A percentile compares a stretch with the other conserved stretches of the same genome.
Evolutionary conservation across 2,329 filamentous ascomycete species (phyloP).

Genomic region (Aureobasidium uvarum): DNA sequence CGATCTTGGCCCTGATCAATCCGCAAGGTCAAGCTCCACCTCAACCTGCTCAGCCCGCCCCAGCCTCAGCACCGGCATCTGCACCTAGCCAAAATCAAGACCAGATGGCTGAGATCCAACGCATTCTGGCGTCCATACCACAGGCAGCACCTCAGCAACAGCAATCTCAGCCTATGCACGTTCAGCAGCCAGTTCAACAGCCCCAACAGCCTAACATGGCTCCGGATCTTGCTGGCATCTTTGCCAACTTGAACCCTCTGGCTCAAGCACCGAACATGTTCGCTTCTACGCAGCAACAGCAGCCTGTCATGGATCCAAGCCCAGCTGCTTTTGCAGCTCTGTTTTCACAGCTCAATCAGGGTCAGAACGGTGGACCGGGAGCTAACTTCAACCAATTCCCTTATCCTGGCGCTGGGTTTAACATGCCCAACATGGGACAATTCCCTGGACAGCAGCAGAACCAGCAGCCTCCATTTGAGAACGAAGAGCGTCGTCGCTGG

Average conservation of each 20-base stretch:
- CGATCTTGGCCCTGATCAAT: conserved; percentile 29
- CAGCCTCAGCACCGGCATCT: conserved; percentile 27
- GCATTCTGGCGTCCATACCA: conserved; percentile 31
- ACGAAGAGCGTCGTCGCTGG: conserved; percentile 40
- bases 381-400: conserved; percentile 24
- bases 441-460: conserved; percentile 27
- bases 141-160: conserved; percentile 28
- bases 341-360: conserved; percentile 27
- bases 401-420: conserved; percentile 18
- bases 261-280: conserved; percentile 10
- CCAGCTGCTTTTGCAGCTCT: conserved; percentile 27
- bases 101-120: conserved; percentile 29
- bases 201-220: conserved; percentile 8
- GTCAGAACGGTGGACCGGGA: conserved; percentile 27
- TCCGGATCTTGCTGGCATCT: conserved; percentile 14
- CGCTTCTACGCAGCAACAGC: conserved; percentile 27
- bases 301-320: conserved; percentile 4
- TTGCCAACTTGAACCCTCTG: conserved; percentile 23
- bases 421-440: conserved; percentile 15
- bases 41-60: conserved; percentile 23
- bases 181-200: conserved; percentile 17
- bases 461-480: conserved; percentile 34
- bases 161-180: conserved; percentile 25
- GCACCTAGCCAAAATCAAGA: conserved; percentile 15
- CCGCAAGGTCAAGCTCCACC: conserved; percentile 32